These are phyloP conservation scores for Aspergillus hortae DNA, from an alignment of 2,329 filamentous ascomycete species.

Conservation along the genomic window DNA sequence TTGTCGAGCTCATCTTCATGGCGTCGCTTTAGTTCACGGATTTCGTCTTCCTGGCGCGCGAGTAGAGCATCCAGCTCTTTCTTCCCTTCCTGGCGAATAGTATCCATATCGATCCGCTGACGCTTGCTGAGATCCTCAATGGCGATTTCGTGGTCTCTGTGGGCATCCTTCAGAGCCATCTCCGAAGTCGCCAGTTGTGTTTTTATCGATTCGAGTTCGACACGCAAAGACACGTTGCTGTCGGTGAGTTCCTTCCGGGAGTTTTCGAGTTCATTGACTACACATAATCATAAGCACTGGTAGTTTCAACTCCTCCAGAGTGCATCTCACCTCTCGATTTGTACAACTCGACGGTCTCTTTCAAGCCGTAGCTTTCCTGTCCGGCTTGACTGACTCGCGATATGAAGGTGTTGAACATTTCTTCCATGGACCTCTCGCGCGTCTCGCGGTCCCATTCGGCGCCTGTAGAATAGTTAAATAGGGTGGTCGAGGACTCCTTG, in stretches of 20 bases:
- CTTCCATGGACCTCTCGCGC: conserved; percentile 72
- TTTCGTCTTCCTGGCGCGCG: conserved; percentile 63
- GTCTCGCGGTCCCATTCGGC: conserved; percentile 69
- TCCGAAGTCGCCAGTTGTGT: conserved; percentile 50
- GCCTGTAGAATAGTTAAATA: conserved; percentile 37
- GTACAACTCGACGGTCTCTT: conserved; percentile 70
- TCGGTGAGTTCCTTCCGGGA: conserved; percentile 50
- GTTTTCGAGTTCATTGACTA: conserved; percentile 57
- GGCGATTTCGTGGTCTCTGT: conserved; percentile 50
- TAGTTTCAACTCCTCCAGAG: background rate
- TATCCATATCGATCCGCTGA: conserved; percentile 44
- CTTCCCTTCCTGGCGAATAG: conserved; percentile 41
- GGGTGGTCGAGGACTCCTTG: conserved; percentile 72
- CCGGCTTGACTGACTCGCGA: conserved; percentile 68
- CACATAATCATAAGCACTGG: conserved; percentile 3
- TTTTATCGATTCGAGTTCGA: conserved; percentile 64
- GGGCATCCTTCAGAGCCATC: conserved; percentile 49
- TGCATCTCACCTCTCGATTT: conserved; percentile 65
- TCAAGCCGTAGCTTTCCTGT: conserved; percentile 64
- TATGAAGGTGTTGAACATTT: conserved; percentile 67
- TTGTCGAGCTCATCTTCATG: conserved; percentile 66
- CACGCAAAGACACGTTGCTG: conserved; percentile 55
- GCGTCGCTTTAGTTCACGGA: conserved; percentile 62
- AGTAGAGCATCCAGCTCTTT: conserved; percentile 57
- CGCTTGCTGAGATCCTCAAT: conserved; percentile 53